A percentile compares a stretch with the other conserved stretches of the same genome.
These are phyloP conservation scores for Zopfochytrium polystomum DNA, from an alignment of 371 early-diverging fungal species.

Conservation along the genomic window DNA sequence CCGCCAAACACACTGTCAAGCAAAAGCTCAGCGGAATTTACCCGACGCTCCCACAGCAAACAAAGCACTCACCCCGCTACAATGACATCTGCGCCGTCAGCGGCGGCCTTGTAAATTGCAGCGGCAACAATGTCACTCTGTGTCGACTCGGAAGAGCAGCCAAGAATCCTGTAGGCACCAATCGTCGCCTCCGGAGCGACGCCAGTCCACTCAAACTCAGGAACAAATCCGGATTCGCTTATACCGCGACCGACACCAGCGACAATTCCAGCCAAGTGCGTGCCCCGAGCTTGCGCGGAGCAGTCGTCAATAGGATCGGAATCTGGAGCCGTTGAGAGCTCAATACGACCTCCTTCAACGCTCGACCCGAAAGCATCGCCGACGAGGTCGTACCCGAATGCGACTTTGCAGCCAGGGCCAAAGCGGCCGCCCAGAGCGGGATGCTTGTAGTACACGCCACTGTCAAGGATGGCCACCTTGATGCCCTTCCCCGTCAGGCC, in stretches of 20 bases:
- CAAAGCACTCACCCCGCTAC: no score
- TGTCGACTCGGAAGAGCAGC: constrained; percentile 58
- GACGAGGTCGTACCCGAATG: constrained; percentile 57
- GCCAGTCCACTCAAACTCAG: constrained; percentile 25
- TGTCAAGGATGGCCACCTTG: no score
- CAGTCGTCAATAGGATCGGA: constrained; percentile 54
- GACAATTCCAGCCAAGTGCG: constrained; percentile 61
- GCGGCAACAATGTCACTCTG: constrained; percentile 63
- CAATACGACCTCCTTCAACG: not conserved
- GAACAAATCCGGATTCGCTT: constrained; percentile 8
- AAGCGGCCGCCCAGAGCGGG: constrained; percentile 69
- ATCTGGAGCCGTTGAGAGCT: constrained; percentile 36
- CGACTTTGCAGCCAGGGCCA: constrained; percentile 59
- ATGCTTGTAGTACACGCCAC: no score
- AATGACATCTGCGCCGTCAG: constrained; percentile 58
- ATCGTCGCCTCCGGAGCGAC: constrained; percentile 39
- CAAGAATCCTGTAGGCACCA: no score
- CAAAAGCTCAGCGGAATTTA: no score
- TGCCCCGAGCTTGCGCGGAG: constrained; percentile 49
- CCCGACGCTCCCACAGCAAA: no score
- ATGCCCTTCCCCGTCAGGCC: no score
- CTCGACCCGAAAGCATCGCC: constrained; percentile 29
- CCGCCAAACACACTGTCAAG: no score
- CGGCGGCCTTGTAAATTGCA: constrained; percentile 46
- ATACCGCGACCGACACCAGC: constrained; percentile 40